Evolutionary conservation across 1,284 basidiomycete genomes (phyloP).

Genomic region (Xerocomus amazonicus): DNA sequence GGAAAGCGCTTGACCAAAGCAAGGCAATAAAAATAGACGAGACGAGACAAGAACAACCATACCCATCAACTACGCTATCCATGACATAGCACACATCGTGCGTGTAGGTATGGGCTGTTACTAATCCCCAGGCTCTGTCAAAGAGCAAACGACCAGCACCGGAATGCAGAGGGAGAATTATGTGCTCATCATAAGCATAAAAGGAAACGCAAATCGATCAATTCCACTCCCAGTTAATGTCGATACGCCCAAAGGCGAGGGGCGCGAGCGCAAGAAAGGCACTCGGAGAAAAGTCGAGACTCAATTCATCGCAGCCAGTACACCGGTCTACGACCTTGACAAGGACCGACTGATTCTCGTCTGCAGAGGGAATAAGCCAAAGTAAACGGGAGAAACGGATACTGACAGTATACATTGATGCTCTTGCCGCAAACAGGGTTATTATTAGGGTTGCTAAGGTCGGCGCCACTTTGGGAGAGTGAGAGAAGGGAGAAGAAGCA

Average conservation of each 20-base stretch:
- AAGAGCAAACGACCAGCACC: conserved; percentile 19
- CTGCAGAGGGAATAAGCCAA: conserved; percentile 32
- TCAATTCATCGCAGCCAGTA: conserved; percentile 43
- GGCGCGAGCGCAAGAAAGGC: conserved; percentile 47
- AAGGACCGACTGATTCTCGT: conserved; percentile 46
- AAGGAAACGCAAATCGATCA: conserved; percentile 10
- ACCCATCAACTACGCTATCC: conserved; percentile 31
- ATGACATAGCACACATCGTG: conserved; percentile 23
- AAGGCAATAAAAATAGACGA: conserved; percentile 19
- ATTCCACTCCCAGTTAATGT: conserved; percentile 47
- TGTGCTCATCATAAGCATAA: conserved; percentile 24
- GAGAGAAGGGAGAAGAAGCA: not conserved
- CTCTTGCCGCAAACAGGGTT: conserved; percentile 59
- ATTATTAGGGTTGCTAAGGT: conserved; percentile 52
- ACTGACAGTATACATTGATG: conserved; percentile 44
- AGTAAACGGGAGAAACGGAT: not conserved
- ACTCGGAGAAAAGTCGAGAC: conserved; percentile 57
- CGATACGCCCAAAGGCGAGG: conserved; percentile 48
- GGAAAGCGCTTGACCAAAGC: conserved; percentile 25
- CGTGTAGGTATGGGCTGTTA: conserved; percentile 15
- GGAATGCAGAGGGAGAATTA: conserved; percentile 1
- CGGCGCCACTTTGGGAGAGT: conserved; percentile 40
- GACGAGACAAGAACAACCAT: conserved; percentile 8
- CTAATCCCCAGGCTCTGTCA: conserved; percentile 10
- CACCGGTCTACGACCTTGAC: conserved; percentile 63